Base-by-base conservation (phyloP, 2,329 filamentous ascomycete species). In the Mariannaea sp. region DNA sequence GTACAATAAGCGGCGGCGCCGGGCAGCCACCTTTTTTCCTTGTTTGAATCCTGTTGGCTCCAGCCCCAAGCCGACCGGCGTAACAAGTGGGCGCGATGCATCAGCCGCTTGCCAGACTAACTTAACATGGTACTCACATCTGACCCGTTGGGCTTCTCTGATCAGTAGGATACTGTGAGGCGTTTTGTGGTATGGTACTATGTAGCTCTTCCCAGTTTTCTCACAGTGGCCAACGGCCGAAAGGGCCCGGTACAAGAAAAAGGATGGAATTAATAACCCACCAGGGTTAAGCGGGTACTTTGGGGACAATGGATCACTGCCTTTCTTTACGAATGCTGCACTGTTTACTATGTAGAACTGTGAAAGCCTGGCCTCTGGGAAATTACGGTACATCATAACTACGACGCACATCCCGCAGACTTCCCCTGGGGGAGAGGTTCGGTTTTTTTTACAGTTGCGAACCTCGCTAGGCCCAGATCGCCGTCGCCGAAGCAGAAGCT, bases 241-340 rank as follows among this genome's bases (percentile, higher is more conserved):
- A 52, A 26, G 32, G 14, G n/a, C 32, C 43, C 36, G 43, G 62
- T 20, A n/a, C n/a, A n/a, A n/a, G 53, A 49, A 57, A 56, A 62
- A 61, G 63, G 55, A 61, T 60, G 59, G 56, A n/a, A n/a, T n/a
- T n/a, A n/a, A n/a, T 62, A 62, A 65, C 59, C 63, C 56, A 58
- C 54, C 62, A 61, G 59, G 61, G 51, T 52, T 32, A 22, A 58
- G 59, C 61, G 62, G 61, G 53, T 56, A 59, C 39, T 44, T 44
- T 39, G 46, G 27, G 40, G 20, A 49, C 29, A 50, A 50, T 38
- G 50, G 50, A 53, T 53, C 38, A 47, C 39, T 41, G 33, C 24
- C 48, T 20, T 40, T 14, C 14, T 13, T 35, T 49, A 42, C 54
- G 35, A 45, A n/a, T n/a, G n/a, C n/a, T n/a, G n/a, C n/a, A n/a